phyloP scores from a whole-genome alignment of 2,329 filamentous ascomycete genomes.

The Botrytis galanthina region DNA sequence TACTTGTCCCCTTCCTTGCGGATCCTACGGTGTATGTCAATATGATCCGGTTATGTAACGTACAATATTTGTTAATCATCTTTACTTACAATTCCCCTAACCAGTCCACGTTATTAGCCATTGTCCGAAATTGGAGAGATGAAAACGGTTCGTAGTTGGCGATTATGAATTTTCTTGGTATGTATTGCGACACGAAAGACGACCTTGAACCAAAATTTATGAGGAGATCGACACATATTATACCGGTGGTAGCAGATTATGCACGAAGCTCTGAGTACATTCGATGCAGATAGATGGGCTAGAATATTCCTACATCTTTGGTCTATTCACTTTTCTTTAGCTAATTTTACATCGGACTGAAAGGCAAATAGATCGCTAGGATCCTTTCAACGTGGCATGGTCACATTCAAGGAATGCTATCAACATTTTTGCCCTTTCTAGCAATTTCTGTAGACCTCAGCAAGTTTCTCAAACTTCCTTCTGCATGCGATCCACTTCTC shows the following conservation, averaged over 20 bases:
- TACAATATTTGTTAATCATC: not conserved
- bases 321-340: not conserved
- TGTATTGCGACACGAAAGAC: not conserved
- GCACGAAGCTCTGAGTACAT: not conserved
- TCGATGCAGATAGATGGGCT: not conserved
- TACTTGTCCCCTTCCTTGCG: slow-evolving; percentile 3
- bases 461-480: slow-evolving; percentile 55
- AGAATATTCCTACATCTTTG: not conserved
- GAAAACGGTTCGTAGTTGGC: not conserved
- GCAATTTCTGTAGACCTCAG: slow-evolving; percentile 43
- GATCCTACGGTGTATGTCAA: not conserved
- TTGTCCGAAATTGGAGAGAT: not conserved
- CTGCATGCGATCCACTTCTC: slow-evolving; percentile 48
- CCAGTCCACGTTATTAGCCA: not conserved
- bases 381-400: not conserved
- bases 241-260: not conserved
- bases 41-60: not conserved
- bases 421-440: slow-evolving; percentile 36
- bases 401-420: slow-evolving; percentile 22
- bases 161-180: not conserved
- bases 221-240: not conserved
- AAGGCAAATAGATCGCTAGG: not conserved
- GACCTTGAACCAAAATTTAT: not conserved
- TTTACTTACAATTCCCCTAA: not conserved
- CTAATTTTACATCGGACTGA: not conserved